Evolutionary conservation across 768 basidiomycete genomes (phyloP).

Genomic region (Hypholoma sublateritium): DNA sequence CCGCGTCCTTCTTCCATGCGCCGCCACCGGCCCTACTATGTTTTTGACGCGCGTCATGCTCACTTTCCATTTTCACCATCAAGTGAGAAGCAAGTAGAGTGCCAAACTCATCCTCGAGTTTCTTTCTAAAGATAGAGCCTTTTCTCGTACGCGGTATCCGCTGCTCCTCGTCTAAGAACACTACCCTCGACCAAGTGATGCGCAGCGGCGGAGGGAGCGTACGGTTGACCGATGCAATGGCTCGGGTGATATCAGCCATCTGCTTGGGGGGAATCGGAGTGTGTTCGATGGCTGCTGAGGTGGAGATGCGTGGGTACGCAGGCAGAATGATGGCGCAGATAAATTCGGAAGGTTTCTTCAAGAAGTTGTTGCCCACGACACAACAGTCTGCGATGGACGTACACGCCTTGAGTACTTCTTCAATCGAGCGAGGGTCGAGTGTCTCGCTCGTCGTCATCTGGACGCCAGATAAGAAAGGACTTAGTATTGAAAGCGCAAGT

Average conservation of each 20-base stretch:
- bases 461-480: neutral
- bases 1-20: slow-evolving; percentile 4
- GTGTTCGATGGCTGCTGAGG: neutral
- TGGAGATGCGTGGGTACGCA: too few relatives aligned
- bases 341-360: slow-evolving; percentile 18
- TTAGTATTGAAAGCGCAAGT: neutral
- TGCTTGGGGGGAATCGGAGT: neutral
- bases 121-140: slow-evolving; percentile 27
- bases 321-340: slow-evolving; percentile 23
- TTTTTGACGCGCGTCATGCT: too few relatives aligned
- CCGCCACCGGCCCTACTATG: neutral
- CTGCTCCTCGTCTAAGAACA: slow-evolving; percentile 19
- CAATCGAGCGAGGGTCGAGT: slow-evolving; percentile 27
- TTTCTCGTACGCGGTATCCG: slow-evolving; percentile 25
- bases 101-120: slow-evolving; percentile 25
- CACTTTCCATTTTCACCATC: neutral
- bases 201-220: slow-evolving; percentile 24
- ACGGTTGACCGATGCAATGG: slow-evolving; percentile 23
- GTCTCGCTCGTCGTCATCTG: slow-evolving; percentile 26
- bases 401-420: slow-evolving; percentile 18
- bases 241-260: slow-evolving; percentile 18
- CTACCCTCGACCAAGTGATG: slow-evolving; percentile 25
- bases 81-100: slow-evolving; percentile 6
- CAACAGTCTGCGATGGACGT: slow-evolving; percentile 19
- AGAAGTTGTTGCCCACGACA: slow-evolving; percentile 28